These are phyloP conservation scores for Syncephalastrum monosporum DNA, from an alignment of 371 early-diverging fungal genomes.

Conservation along the genomic window DNA sequence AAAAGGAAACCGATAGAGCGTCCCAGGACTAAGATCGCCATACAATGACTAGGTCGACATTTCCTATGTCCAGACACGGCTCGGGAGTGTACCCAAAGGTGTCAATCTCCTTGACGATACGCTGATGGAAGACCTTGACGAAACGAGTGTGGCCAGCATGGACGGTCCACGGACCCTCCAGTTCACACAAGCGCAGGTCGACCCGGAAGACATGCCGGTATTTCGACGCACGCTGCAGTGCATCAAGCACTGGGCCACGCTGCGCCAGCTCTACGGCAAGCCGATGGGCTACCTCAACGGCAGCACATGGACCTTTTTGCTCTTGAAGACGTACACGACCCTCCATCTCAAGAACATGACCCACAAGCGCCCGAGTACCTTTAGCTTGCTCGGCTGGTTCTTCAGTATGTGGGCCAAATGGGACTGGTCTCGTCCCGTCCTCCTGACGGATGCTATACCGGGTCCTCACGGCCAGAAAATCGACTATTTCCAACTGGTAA, in stretches of 20 bases:
- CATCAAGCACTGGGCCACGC: conserved; percentile 44
- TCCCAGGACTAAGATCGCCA: neutral
- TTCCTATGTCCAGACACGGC: conserved; percentile 36
- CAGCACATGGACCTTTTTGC: conserved; percentile 39
- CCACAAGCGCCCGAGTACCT: conserved; percentile 1
- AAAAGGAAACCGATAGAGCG: neutral
- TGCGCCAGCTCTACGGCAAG: conserved; percentile 37
- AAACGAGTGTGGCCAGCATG: conserved; percentile 35
- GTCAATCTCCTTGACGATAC: conserved; percentile 34
- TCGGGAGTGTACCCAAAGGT: conserved; percentile 8
- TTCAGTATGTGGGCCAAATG: conserved; percentile 35
- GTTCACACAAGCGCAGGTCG: conserved; percentile 22
- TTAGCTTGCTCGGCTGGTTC: conserved; percentile 17
- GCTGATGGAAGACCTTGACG: conserved; percentile 25
- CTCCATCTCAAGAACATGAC: neutral
- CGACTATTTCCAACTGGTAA: conserved; percentile 8
- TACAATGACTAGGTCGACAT: conserved; percentile 30
- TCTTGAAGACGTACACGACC: conserved; percentile 30
- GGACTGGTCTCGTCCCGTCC: conserved; percentile 41
- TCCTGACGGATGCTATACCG: conserved; percentile 25
- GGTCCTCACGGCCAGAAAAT: conserved; percentile 10
- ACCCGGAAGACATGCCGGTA: conserved; percentile 8
- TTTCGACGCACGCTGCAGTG: conserved; percentile 30
- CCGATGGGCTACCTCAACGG: conserved; percentile 48
- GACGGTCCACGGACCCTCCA: conserved; percentile 45